These are phyloP conservation scores for Pugionium dolabratum DNA, from an alignment of 345 rosid species.

Conservation along the genomic window DNA sequence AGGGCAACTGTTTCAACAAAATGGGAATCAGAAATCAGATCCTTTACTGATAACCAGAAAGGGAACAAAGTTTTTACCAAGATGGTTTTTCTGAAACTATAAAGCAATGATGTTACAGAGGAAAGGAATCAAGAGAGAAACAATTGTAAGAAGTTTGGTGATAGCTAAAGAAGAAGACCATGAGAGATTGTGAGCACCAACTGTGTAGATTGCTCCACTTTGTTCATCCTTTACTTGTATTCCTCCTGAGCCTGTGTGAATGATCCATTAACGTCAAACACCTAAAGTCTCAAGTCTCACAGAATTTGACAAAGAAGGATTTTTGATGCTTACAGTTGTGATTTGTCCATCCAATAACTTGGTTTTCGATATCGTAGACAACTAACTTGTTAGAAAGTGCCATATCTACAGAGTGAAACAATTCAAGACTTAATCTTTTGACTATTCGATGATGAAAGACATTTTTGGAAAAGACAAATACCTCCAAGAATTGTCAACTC, in stretches of 20 bases:
- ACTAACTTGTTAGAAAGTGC: constrained; percentile 88
- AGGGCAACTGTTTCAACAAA: constrained; percentile 4
- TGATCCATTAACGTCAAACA: constrained; percentile 13
- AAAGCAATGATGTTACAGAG: constrained; percentile 43
- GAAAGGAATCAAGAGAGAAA: constrained; percentile 44
- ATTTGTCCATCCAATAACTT: constrained; percentile 85
- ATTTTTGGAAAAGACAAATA: constrained; percentile 20
- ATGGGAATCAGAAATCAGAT: neutral
- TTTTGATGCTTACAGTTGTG: constrained; percentile 70
- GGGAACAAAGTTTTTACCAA: constrained; percentile 2
- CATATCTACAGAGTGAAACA: constrained; percentile 57
- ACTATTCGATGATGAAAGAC: neutral
- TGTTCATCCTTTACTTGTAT: constrained; percentile 67
- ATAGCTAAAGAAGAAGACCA: constrained; percentile 43
- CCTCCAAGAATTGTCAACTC: constrained; percentile 82
- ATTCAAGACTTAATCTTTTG: neutral
- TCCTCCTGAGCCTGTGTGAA: constrained; percentile 63
- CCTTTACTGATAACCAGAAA: neutral
- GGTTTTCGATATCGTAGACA: constrained; percentile 77
- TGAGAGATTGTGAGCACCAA: constrained; percentile 60
- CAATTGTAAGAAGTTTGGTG: constrained; percentile 41
- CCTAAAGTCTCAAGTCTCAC: neutral
- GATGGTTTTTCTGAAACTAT: constrained; percentile 26
- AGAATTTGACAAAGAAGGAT: constrained; percentile 1
- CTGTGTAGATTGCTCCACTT: constrained; percentile 51